Base-by-base conservation (phyloP, 441 rosid species). In the Erodium moschatum region DNA sequence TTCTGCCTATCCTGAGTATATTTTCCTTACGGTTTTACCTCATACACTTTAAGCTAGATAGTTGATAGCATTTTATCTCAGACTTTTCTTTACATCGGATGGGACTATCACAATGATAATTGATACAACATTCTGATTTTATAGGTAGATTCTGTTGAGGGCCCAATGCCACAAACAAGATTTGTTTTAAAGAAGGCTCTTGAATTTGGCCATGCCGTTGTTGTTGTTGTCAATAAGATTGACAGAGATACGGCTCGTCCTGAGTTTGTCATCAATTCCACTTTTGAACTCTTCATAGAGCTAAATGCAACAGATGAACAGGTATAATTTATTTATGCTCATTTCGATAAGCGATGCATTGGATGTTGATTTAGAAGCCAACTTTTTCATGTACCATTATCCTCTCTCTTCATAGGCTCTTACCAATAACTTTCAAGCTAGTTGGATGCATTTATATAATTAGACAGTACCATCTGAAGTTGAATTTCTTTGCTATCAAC, bases 91-190 rank as follows among this genome's bases (percentile, higher is more conserved):
- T 33, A 33, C 38, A 5, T 33, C 4, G 38, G 38, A 33, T 33
- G 38, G 38, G 38, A 33, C 38, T 33, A 33, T 33, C 38, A 33
- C 38, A 33, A 33, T 3, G 38, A 33, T 33, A 33, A 33, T 33
- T 33, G 38, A 33, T 3, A 33, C 38, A 33, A 33, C 38, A 33
- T 5, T 33, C 73, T 74, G 73, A 60, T 66, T 64, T 74, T 64
- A 56, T 76, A 92, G 98, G 91, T 94, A 66, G 98, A 94, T 80
- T 94, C 98, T 76, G 98, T 91, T 69, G 98, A 94, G 78, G 97
- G 98, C 73, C 98, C 98, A 54, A 94, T 91, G 98, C 98, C 98
- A 0, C 98, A 91, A 77, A 94, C 98, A 50, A 84, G 96, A 85
- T 93, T 91, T 81, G 98, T 94, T 70, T 76, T 91, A 74, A 94